A percentile compares a stretch with the other conserved stretches of the same genome.
These are phyloP conservation scores for Xylariaceae sp. DNA, from an alignment of 2,329 filamentous ascomycete species.

Conservation along the genomic window DNA sequence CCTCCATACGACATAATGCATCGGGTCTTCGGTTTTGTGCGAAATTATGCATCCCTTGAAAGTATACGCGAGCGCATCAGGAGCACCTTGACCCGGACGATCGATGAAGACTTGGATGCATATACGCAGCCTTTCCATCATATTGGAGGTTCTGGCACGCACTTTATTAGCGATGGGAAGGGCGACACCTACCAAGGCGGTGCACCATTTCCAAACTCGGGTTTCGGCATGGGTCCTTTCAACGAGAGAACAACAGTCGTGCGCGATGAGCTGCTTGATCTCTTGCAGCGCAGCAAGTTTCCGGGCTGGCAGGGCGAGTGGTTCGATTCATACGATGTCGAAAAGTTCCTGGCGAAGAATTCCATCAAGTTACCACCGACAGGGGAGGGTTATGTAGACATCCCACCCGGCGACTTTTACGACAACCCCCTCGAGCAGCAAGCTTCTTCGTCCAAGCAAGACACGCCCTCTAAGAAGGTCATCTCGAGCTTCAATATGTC, in stretches of 20 bases:
- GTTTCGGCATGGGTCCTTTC: conserved; percentile 47
- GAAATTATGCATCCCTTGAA: conserved; percentile 52
- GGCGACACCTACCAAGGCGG: conserved; percentile 17
- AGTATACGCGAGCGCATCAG: conserved; percentile 41
- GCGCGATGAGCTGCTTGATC: conserved; percentile 40
- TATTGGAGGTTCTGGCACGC: conserved; percentile 63
- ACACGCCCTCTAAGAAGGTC: background rate
- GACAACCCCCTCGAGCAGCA: conserved; percentile 15
- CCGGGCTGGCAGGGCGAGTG: conserved; percentile 68
- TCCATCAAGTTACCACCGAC: conserved; percentile 61
- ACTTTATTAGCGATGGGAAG: conserved; percentile 43
- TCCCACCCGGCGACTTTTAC: conserved; percentile 42
- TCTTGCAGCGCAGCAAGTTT: conserved; percentile 47
- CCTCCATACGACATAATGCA: conserved; percentile 45
- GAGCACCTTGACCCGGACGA: conserved; percentile 30
- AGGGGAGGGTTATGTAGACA: conserved; percentile 57
- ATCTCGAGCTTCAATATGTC: conserved; percentile 1
- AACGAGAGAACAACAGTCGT: conserved; percentile 35
- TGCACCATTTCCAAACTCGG: conserved; percentile 27
- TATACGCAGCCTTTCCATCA: conserved; percentile 59
- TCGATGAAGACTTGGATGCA: conserved; percentile 47
- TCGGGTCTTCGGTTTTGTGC: conserved; percentile 65
- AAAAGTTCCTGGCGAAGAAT: conserved; percentile 62
- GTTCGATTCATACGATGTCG: conserved; percentile 71
- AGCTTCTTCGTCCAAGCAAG: background rate